Percentiles rank a stretch among this genome's conserved stretches.
These are phyloP conservation scores for Aureobasidium vineae DNA, from an alignment of 2,329 filamentous ascomycete genomes.

Conservation along the genomic window DNA sequence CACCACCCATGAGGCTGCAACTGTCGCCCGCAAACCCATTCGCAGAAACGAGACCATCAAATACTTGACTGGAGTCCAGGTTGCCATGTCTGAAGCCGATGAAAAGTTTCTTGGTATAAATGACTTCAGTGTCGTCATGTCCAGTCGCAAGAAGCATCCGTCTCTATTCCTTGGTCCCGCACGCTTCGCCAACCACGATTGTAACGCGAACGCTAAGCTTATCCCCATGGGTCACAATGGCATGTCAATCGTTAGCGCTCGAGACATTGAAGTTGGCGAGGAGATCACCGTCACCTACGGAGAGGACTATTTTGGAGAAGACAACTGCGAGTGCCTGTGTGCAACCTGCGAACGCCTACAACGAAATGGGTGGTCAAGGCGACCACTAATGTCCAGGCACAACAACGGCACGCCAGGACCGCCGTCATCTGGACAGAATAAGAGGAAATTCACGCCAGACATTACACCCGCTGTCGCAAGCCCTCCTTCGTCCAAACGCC, in stretches of 20 bases:
- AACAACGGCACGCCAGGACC: not conserved
- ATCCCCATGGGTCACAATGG: slow-evolving; percentile 79
- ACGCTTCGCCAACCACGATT: slow-evolving; percentile 96
- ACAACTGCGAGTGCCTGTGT: slow-evolving; percentile 94
- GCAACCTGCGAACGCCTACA: slow-evolving; percentile 73
- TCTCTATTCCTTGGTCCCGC: slow-evolving; percentile 94
- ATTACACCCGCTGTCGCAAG: not conserved
- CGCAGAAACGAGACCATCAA: slow-evolving; percentile 82
- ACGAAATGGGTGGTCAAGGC: slow-evolving; percentile 71
- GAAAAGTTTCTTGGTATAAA: slow-evolving; percentile 76
- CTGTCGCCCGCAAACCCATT: slow-evolving; percentile 77
- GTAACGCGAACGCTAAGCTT: slow-evolving; percentile 83
- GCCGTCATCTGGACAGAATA: not conserved
- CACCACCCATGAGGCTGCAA: slow-evolving; percentile 79
- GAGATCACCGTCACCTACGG: slow-evolving; percentile 97
- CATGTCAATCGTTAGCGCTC: slow-evolving; percentile 84
- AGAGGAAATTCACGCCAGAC: slow-evolving; percentile 3
- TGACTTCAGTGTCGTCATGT: slow-evolving; percentile 96
- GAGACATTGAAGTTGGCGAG: slow-evolving; percentile 79
- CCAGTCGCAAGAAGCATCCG: slow-evolving; percentile 83
- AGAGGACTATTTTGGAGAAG: slow-evolving; percentile 90
- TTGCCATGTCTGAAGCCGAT: slow-evolving; percentile 88
- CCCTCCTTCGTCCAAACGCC: slow-evolving; percentile 7
- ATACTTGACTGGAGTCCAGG: slow-evolving; percentile 86
- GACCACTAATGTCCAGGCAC: not conserved